phyloP scores from a whole-genome alignment of 306 rosid species.

The Pterocarpus santalinus region DNA sequence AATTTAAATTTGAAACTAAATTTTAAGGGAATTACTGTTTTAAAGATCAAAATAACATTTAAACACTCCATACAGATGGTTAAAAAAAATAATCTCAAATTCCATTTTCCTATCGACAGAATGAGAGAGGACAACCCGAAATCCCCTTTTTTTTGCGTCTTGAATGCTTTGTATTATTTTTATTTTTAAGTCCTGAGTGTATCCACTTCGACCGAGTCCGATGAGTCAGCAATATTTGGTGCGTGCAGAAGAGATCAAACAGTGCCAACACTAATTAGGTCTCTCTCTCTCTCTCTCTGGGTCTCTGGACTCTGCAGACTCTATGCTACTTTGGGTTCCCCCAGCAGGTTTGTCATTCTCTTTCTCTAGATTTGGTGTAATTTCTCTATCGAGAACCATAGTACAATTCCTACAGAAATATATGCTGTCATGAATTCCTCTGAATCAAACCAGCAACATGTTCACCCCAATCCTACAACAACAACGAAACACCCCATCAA shows the following conservation, averaged over 20 bases:
- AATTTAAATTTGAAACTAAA: too few relatives aligned
- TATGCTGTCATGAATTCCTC: constrained; percentile 57
- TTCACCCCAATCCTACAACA: constrained; percentile 44
- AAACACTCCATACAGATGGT: too few relatives aligned
- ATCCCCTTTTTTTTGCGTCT: not conserved
- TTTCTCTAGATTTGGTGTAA: constrained; percentile 25
- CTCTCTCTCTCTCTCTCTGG: not conserved
- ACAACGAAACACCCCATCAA: constrained; percentile 29
- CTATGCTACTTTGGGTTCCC: not conserved
- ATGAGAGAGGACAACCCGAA: not conserved
- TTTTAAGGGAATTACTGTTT: too few relatives aligned
- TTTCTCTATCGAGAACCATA: not conserved
- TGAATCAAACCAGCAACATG: constrained; percentile 42
- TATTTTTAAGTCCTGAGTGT: too few relatives aligned
- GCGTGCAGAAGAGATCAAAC: not conserved
- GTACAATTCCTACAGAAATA: constrained; percentile 11
- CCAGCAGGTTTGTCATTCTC: constrained; percentile 16
- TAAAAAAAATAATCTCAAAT: too few relatives aligned
- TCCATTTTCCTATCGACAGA: too few relatives aligned
- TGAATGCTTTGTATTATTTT: too few relatives aligned
- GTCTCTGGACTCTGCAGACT: not conserved
- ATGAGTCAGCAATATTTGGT: too few relatives aligned
- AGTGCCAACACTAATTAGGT: not conserved
- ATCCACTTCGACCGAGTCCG: too few relatives aligned
- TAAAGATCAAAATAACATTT: too few relatives aligned